These are phyloP conservation scores for Flueggea neowawraea DNA, from an alignment of 441 rosid genomes.

Conservation along the genomic window DNA sequence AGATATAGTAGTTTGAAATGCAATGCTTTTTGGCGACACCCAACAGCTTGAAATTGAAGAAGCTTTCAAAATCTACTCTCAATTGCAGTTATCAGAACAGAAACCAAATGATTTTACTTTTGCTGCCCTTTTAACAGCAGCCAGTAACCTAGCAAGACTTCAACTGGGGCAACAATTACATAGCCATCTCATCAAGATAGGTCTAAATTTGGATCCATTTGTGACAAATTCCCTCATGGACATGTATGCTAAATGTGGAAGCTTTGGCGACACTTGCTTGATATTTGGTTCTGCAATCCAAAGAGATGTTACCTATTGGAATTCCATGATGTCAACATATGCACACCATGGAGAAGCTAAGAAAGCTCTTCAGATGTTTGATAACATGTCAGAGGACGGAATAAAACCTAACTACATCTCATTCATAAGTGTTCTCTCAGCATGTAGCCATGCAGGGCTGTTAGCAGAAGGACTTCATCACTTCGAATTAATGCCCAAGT, in stretches of 20 bases:
- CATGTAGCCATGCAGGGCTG: conserved; percentile 73
- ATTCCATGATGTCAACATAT: conserved; percentile 57
- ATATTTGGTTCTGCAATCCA: conserved; percentile 34
- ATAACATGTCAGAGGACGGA: conserved; percentile 47
- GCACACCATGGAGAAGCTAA: conserved; percentile 65
- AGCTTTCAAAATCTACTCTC: conserved; percentile 48
- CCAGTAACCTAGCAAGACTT: conserved; percentile 62
- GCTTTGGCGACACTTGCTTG: conserved; percentile 46
- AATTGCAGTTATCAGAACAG: conserved; percentile 43
- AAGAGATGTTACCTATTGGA: conserved; percentile 67
- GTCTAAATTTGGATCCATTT: conserved; percentile 46
- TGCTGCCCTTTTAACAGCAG: conserved; percentile 53
- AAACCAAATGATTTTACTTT: conserved; percentile 61
- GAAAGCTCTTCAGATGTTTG: conserved; percentile 50
- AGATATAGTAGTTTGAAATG: conserved; percentile 76
- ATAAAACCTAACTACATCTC: conserved; percentile 63
- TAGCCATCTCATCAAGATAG: conserved; percentile 42
- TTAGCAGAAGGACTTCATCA: conserved; percentile 49
- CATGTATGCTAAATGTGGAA: conserved; percentile 83
- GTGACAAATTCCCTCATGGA: conserved; percentile 55
- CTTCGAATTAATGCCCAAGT: conserved; percentile 46
- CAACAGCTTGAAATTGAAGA: conserved; percentile 57
- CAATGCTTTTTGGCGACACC: conserved; percentile 62
- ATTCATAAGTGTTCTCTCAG: conserved; percentile 67
- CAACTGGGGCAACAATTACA: conserved; percentile 63